Conservation (phyloP, 345 rosid genomes). For the Eucalyptus erythrocorys region DNA sequence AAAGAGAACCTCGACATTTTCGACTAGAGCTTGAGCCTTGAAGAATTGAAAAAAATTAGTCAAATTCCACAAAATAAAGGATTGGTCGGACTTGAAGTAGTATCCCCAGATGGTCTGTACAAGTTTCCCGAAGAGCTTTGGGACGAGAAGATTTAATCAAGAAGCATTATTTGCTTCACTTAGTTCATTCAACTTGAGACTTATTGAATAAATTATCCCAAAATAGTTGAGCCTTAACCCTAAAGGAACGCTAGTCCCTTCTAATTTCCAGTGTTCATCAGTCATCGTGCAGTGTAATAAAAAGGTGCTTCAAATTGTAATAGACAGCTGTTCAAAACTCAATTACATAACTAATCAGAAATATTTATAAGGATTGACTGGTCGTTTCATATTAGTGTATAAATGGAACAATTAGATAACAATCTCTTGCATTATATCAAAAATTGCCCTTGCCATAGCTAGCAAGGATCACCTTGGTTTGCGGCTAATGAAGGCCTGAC, state of each 20-base stretch:
- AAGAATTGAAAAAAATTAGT: slow-evolving; percentile 2
- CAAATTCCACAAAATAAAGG: slow-evolving; percentile 10
- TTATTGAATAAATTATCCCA: background rate
- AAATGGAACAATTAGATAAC: background rate
- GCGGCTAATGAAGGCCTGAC: too few species aligned
- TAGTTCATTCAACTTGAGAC: background rate
- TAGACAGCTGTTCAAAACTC: background rate
- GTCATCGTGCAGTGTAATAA: background rate
- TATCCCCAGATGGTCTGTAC: slow-evolving; percentile 3
- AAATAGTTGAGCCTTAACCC: background rate
- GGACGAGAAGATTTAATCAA: slow-evolving; percentile 8
- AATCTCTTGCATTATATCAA: too few species aligned
- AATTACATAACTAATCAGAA: background rate
- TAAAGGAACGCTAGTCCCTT: background rate
- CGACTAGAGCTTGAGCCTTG: slow-evolving; percentile 7
- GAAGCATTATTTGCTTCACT: background rate
- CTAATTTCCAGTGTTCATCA: background rate
- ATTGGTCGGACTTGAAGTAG: background rate
- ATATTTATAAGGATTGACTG: background rate
- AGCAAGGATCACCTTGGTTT: too few species aligned
- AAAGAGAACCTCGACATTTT: slow-evolving; percentile 5
- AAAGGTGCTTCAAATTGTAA: background rate
- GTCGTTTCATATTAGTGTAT: background rate
- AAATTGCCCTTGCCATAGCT: too few species aligned
- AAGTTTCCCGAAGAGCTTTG: slow-evolving; percentile 13